Conservation (phyloP, 2,329 filamentous ascomycete genomes). For the Penicillium hesseltinei region DNA sequence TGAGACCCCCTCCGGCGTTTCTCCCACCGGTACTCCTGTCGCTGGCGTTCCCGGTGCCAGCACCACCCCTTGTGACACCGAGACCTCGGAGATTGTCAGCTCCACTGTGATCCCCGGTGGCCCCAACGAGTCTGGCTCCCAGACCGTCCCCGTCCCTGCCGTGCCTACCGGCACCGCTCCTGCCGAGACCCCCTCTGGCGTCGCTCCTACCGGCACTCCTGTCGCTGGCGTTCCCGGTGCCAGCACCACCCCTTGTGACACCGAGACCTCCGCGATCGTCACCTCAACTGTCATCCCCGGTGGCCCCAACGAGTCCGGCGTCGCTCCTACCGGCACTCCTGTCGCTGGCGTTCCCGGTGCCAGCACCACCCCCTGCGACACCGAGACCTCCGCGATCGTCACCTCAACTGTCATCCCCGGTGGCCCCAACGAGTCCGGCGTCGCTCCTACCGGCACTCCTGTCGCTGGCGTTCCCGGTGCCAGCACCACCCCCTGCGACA, state of each 20-base stretch:
- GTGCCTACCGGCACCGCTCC: conserved; percentile 11
- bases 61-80: conserved; percentile 11
- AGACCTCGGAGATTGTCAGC: conserved; percentile 4
- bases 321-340: conserved; percentile 5
- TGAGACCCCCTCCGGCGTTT: conserved; percentile 14
- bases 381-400: conserved; percentile 15
- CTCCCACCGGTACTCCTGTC: not conserved
- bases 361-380: conserved; percentile 19
- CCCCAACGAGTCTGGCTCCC: not conserved
- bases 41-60: conserved; percentile 4
- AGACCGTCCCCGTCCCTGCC: conserved; percentile 6
- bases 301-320: not conserved
- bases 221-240: conserved; percentile 1
- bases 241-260: conserved; percentile 7
- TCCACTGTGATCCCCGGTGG: conserved; percentile 7
- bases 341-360: conserved; percentile 10
- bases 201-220: not conserved
- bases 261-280: conserved; percentile 7
- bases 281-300: conserved; percentile 7
- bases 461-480: conserved; percentile 10
- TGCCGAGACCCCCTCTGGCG: conserved; percentile 15
- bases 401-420: conserved; percentile 5
- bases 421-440: not conserved
- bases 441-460: conserved; percentile 6
- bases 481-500: conserved; percentile 19